Base-by-base conservation (phyloP, 2,329 filamentous ascomycete species). In the Geoglossum cookeanum region DNA sequence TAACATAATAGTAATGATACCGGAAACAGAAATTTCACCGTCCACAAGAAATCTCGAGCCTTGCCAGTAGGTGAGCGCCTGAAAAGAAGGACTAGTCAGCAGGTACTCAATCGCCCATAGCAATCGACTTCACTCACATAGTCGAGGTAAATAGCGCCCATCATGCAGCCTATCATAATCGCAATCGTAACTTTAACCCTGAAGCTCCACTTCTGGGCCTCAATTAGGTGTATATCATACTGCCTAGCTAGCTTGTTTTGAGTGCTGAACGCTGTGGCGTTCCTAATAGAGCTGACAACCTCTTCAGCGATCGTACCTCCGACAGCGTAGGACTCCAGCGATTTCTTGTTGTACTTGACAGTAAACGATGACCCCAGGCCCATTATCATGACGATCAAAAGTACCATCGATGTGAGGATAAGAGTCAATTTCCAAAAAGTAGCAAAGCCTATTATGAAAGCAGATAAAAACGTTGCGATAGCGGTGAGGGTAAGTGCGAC, bases 361-460 rank as follows among this genome's bases (percentile, higher is more conserved):
- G 95, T 84, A 64, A 88, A 86, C 2, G 71, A 73, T 3, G 85
- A 87, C 13, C 85, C 81, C 55, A 74, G 72, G 49, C 83, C 87
- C 82, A 94, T 92, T 62, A 84, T 76, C 13, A 86, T 60, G n/a
- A 87, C 70, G 55, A 97, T 80, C 1, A 88, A 86, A 48, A 91
- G 73, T 60, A 97, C 82, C 1, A 86, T 88, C 0, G 86, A 91
- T 29, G 81, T 77, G 44, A 95, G 77, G 63, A 98, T 96, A 55
- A 96, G 72, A 0, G 92, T 92, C 61, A 97, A 74, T 69, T 92
- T 95, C 87, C 91, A 96, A 69, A 85, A 94, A 65, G 87, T 86
- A 69, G 91, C 71, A 67, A 95, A 97, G 2, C 85, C 88, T 62
- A 98, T 91, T 58, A 96, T 74, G 62, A 95, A 95, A 15, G 89